Conservation (phyloP, 306 rosid species). For the Lupinus albus region DNA sequence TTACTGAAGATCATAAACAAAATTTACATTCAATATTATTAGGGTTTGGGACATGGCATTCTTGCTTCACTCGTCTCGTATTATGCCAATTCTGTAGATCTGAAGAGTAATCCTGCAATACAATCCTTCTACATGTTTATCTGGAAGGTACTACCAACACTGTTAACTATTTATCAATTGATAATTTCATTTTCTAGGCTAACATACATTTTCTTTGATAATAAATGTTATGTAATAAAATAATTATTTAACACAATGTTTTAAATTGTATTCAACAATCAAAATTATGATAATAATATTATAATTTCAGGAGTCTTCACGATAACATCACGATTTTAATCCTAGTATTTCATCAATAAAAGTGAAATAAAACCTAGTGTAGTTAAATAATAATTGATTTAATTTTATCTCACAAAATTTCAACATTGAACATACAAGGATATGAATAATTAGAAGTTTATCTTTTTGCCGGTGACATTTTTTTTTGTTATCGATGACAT, state of each 20-base stretch:
- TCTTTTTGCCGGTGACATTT: no score
- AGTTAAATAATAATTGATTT: no score
- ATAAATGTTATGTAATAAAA: neutral
- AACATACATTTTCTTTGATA: neutral
- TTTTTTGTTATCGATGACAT: no score
- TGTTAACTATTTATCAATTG: neutral
- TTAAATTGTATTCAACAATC: no score
- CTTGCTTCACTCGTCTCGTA: constrained; percentile 60
- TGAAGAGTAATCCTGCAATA: no score
- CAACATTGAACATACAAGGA: neutral
- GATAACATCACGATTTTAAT: no score
- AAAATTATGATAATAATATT: no score
- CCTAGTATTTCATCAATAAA: neutral
- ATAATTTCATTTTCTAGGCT: neutral
- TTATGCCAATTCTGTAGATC: no score
- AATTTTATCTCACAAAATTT: neutral
- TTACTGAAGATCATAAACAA: no score
- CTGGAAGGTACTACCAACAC: neutral
- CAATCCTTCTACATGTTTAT: no score
- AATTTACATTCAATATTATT: constrained; percentile 31
- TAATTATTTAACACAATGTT: no score
- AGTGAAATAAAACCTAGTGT: neutral
- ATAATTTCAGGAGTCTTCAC: no score
- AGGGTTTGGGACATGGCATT: constrained; percentile 61
- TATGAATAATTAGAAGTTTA: neutral